These are phyloP conservation scores for Solanum ossicruentum DNA, from an alignment of 257 asterid species.

Conservation along the genomic window DNA sequence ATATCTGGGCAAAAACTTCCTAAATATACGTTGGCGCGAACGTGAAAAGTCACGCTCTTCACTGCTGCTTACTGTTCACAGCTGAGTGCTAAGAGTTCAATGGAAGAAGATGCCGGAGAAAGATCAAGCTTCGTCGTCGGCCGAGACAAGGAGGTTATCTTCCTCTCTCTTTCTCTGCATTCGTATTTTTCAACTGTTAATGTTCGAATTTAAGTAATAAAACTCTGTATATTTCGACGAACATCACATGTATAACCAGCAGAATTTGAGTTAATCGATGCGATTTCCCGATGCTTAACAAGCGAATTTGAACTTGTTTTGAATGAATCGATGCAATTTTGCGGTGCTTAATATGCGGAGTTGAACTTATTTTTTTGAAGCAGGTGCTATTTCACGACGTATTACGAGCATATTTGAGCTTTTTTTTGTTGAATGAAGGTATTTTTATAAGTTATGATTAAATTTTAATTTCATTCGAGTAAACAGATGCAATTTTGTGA, in stretches of 20 bases:
- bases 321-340: neutral
- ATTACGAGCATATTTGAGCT: neutral
- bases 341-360: neutral
- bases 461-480: neutral
- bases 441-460: neutral
- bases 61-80: neutral
- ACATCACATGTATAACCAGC: neutral
- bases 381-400: neutral
- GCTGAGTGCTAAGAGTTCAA: neutral
- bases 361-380: neutral
- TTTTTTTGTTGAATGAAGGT: neutral
- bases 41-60: neutral
- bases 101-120: conserved; percentile 78
- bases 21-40: neutral
- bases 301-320: neutral
- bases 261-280: neutral
- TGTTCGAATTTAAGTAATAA: neutral
- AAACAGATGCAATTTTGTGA: neutral
- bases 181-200: neutral
- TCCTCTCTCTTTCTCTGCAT: neutral
- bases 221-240: neutral
- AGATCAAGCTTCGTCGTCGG: conserved; percentile 78
- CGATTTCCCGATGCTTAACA: neutral
- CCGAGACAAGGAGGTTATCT: conserved; percentile 82
- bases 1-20: neutral